Evolutionary conservation across 108 stramenopile genomes (phyloP).

Genomic region (Aurantiochytrium sp.): DNA sequence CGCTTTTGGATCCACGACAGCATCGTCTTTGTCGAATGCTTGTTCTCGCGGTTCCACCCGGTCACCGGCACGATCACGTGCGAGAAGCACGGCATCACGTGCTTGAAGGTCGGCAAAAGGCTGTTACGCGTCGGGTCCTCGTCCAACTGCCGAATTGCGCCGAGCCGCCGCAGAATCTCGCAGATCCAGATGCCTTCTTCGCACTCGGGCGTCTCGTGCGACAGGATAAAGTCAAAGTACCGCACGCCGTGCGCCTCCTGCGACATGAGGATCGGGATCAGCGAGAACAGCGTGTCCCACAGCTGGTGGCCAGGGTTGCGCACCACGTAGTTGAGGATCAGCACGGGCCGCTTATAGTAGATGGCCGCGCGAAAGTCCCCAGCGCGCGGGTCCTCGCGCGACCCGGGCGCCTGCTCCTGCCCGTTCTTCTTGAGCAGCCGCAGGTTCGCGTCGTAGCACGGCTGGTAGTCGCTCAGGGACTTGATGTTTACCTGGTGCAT

Average conservation of each 20-base stretch:
- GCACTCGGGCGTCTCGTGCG: not conserved
- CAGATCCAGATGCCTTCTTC: not conserved
- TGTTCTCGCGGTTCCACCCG: not conserved
- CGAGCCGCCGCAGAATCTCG: not conserved
- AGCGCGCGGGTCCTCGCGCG: not conserved
- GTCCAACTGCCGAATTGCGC: not conserved
- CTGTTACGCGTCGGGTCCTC: not conserved
- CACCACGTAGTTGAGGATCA: not conserved
- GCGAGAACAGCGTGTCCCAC: not conserved
- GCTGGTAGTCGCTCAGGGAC: not conserved
- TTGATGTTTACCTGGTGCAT: not conserved
- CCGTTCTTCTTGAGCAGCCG: not conserved
- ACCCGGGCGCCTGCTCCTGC: not conserved
- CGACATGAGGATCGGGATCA: not conserved
- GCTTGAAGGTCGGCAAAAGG: not conserved
- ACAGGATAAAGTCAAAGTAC: not conserved
- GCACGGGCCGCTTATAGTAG: not conserved
- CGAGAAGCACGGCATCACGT: not conserved
- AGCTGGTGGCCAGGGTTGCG: slow-evolving; percentile 17
- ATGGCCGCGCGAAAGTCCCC: not conserved
- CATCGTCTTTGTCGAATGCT: not conserved
- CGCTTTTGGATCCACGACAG: not conserved
- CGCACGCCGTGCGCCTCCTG: not conserved
- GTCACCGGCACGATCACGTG: not conserved
- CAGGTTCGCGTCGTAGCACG: not conserved